Conservation (phyloP, 257 asterid species). For the Solanum lycopersicoides region DNA sequence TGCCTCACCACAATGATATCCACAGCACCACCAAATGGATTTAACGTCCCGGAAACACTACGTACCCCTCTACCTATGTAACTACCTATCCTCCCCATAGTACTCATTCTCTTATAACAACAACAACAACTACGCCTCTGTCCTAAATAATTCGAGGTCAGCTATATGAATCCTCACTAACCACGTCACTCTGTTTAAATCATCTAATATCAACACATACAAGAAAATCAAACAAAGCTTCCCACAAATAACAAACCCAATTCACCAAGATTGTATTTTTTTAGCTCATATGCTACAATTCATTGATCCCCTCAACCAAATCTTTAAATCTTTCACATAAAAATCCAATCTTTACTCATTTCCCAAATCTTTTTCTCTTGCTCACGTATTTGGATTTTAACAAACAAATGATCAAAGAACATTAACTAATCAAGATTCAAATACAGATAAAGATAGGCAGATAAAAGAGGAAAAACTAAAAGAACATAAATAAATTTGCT, state of each 20-base stretch:
- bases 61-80: constrained; percentile 28
- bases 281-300: neutral
- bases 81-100: constrained; percentile 65
- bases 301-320: neutral
- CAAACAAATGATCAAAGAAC: neutral
- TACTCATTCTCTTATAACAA: constrained; percentile 31
- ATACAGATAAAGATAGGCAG: neutral
- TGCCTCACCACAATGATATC: constrained; percentile 19
- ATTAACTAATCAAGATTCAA: neutral
- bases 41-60: constrained; percentile 15
- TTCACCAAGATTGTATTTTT: constrained; percentile 1
- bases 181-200: neutral
- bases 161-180: neutral
- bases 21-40: constrained; percentile 26
- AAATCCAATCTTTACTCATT: constrained; percentile 1
- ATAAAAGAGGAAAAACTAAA: neutral
- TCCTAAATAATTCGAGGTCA: neutral
- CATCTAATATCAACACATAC: neutral
- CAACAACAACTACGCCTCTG: neutral
- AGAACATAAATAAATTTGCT: neutral
- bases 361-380: neutral
- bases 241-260: constrained; percentile 1
- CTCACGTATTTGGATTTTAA: neutral
- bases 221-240: neutral
- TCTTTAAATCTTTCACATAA: neutral